Percentiles rank a stretch among this genome's conserved stretches.
These are phyloP conservation scores for Camellia sinensis DNA, from an alignment of 148 eudicot species.

Conservation along the genomic window DNA sequence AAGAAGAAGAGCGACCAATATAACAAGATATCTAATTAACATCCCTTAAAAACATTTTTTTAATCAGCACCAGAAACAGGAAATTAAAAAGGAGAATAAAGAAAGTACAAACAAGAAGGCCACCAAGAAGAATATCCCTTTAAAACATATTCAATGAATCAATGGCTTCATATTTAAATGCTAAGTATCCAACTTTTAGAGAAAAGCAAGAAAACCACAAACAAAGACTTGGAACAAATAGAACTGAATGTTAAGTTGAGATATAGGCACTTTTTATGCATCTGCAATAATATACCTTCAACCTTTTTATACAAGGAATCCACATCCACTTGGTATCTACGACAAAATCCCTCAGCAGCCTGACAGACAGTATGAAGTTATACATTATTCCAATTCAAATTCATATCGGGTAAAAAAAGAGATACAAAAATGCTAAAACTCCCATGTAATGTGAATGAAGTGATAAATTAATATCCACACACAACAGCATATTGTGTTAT, in stretches of 20 bases:
- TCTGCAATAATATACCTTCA: constrained; percentile 58
- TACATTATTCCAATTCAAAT: background rate
- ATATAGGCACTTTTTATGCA: background rate
- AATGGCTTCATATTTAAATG: background rate
- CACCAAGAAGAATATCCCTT: no score
- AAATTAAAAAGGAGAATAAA: no score
- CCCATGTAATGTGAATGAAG: background rate
- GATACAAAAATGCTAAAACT: background rate
- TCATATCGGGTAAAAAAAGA: background rate
- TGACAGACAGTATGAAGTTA: constrained; percentile 34
- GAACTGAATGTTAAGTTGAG: background rate
- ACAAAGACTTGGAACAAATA: background rate
- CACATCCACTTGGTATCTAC: constrained; percentile 59
- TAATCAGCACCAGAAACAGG: no score
- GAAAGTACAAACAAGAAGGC: no score
- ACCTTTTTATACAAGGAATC: constrained; percentile 61
- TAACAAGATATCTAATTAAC: background rate
- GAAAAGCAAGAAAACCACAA: background rate
- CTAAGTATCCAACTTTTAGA: background rate
- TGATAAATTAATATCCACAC: constrained; percentile 1
- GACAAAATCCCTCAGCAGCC: constrained; percentile 99
- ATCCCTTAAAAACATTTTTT: background rate
- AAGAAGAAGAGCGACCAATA: background rate
- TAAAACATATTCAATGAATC: background rate
- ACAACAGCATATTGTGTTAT: background rate